Evolutionary conservation across 306 rosid species (phyloP), one percentile per base, ranked within the genome.

Genomic region (Begonia masoniana): DNA sequence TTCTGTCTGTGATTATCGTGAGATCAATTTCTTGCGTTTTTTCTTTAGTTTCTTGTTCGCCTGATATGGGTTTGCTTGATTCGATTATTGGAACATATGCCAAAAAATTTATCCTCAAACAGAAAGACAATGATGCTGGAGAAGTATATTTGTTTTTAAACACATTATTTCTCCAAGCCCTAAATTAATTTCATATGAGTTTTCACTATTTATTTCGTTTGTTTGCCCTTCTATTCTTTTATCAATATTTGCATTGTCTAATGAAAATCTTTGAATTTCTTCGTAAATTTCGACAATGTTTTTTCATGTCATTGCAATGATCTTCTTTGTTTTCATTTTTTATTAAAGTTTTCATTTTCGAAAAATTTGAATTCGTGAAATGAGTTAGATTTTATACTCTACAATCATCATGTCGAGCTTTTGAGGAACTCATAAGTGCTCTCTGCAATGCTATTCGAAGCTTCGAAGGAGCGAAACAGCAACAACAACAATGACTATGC

Each of bases 121-220:
- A 96, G 45, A 91, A 85, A 63, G 92, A 91, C 52, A 91, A 94
- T 65, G 96, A 91, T 74, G 96, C 96, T 19, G 95, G 94, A n/a
- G n/a, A n/a, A n/a, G n/a, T n/a, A n/a, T n/a, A n/a, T n/a, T n/a
- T n/a, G n/a, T n/a, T n/a, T n/a, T n/a, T n/a, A n/a, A n/a, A n/a
- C n/a, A n/a, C n/a, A n/a, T n/a, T n/a, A 21, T 21, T 21, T 21
- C 24, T 21, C 2, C 3, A 2, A 1, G 4, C 3, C 24, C 24
- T 3, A 21, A 2, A 21, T 21, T 48, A 48, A 9, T 55, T 7
- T 24, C 19, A 17, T 10, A 26, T 23, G 13, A 10, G 13, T 63
- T 24, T 45, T 10, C 13, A 31, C 15, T 12, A 35, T 17, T 17
- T 17, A 17, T 17, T 17, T 17, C 1, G 1, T 16, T 31, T 59